A percentile compares a stretch with the other conserved stretches of the same genome.
phyloP scores from a whole-genome alignment of 768 basidiomycete species.

The Agrocybe praecox region DNA sequence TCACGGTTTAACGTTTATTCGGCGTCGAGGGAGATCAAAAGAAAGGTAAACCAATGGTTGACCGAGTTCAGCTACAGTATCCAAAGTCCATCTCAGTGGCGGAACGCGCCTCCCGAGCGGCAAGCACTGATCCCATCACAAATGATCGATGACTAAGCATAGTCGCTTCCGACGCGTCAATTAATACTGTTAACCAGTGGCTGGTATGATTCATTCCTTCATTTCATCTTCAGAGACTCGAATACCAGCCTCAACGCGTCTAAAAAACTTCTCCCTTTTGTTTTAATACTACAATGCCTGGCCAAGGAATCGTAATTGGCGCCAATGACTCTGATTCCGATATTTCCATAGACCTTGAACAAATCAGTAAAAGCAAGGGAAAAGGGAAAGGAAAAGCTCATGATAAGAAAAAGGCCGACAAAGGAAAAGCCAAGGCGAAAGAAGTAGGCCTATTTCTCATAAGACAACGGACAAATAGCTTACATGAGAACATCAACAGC shows the following conservation, averaged over 20 bases:
- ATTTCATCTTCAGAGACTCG: too few relatives aligned
- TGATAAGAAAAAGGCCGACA: conserved; percentile 56
- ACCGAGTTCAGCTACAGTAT: too few relatives aligned
- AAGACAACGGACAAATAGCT: neutral
- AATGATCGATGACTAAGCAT: neutral
- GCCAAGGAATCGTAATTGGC: conserved; percentile 43
- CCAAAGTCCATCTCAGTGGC: too few relatives aligned
- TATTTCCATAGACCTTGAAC: conserved; percentile 52
- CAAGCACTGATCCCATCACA: too few relatives aligned
- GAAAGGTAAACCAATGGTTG: too few relatives aligned
- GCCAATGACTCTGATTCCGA: conserved; percentile 74
- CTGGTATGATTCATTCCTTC: too few relatives aligned
- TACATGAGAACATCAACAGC: conserved; percentile 37
- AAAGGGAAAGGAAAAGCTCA: conserved; percentile 59
- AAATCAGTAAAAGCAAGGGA: conserved; percentile 47
- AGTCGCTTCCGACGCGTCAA: neutral
- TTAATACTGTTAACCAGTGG: neutral
- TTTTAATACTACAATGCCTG: conserved; percentile 16
- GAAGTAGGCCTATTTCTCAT: conserved; percentile 34
- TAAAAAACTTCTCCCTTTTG: neutral
- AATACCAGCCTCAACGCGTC: too few relatives aligned
- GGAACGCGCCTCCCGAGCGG: too few relatives aligned
- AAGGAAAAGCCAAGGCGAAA: conserved; percentile 57
- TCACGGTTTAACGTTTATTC: too few relatives aligned
- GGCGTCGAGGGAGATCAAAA: too few relatives aligned